Percentiles rank a stretch among this genome's conserved stretches.
These are phyloP conservation scores for Triadica sebifera DNA, from an alignment of 345 rosid genomes.

Conservation along the genomic window DNA sequence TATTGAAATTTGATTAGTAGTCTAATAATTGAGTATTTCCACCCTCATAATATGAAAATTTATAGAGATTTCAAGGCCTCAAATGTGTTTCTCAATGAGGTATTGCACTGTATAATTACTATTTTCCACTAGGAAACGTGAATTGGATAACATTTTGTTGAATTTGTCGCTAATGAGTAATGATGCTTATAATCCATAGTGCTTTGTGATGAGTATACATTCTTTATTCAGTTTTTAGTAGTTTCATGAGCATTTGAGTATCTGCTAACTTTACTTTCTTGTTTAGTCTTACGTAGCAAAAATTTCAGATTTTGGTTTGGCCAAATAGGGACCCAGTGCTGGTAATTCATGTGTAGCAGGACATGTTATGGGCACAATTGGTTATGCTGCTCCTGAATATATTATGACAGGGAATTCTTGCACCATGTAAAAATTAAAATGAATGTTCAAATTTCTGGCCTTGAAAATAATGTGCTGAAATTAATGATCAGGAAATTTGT, in stretches of 20 bases:
- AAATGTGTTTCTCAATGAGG: constrained; percentile 4
- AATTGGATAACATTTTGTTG: too few species aligned
- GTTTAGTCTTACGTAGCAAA: not conserved
- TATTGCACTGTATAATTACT: too few species aligned
- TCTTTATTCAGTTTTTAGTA: too few species aligned
- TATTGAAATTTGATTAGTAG: too few species aligned
- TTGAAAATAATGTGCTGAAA: too few species aligned
- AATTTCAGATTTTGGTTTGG: constrained; percentile 11
- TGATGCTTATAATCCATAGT: too few species aligned
- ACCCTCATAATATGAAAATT: not conserved
- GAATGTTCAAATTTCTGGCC: too few species aligned
- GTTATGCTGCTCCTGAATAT: constrained; percentile 5
- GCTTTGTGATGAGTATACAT: too few species aligned
- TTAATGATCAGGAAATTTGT: constrained; percentile 3
- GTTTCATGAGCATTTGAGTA: not conserved
- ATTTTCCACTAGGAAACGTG: too few species aligned
- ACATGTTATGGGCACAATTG: not conserved
- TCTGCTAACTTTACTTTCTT: not conserved
- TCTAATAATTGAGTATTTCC: too few species aligned
- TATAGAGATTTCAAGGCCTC: constrained; percentile 12
- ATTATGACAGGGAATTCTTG: not conserved
- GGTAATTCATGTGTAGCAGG: not conserved
- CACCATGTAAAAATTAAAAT: not conserved
- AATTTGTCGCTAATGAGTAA: too few species aligned
- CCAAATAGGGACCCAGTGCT: constrained; percentile 7